Base-by-base conservation (phyloP, 345 rosid species). In the Syzygium grande region DNA sequence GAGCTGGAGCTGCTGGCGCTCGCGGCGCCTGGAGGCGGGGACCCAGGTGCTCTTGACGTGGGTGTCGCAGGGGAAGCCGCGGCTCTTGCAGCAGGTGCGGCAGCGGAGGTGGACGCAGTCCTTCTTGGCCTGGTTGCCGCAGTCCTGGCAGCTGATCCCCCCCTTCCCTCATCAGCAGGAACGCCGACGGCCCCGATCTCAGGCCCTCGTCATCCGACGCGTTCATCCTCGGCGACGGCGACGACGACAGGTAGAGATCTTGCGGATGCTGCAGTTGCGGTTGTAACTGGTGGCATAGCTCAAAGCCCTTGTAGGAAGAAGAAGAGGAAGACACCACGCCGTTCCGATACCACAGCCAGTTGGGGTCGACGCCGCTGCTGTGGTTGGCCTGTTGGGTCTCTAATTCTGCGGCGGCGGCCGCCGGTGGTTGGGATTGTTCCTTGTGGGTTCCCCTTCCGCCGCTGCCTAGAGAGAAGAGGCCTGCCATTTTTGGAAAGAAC, bases 1-100 rank as follows among this genome's bases (percentile, higher is more conserved):
- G 11, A 51, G 84, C 87, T 77, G 85, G 41, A 84, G 51, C 46
- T 92, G 92, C 25, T 92, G 98, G 84, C 95, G 88, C 79, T 96
- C 98, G 5, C 97, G 95, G 92, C 98, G 96, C 86, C 91, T 95
- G 5, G 98, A 86, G 63, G 97, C 96, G 22, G 98, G 95, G 86
- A 96, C 93, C 98, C 98, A 96, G 77, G 98, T 96, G 90, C 98
- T 95, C 90, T 92, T 96, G 38, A 96, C 93, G 90, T 96, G 98
- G 84, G 98, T 96, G 41, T 93, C 92, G 91, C 98, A 96, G 21
- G 93, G 95, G 11, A 94, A 96, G 52, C 96, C 98, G 34, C 95
- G 94, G 89, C 97, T 96, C 90, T 95, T 96, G 87, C 98, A 96
- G 87, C 98, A 96, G 85, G 97, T 94, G 85, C 98, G 89, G 86